A percentile compares a stretch with the other conserved stretches of the same genome.
These are phyloP conservation scores for Castanea mollissima DNA, from an alignment of 306 rosid species.

Conservation along the genomic window DNA sequence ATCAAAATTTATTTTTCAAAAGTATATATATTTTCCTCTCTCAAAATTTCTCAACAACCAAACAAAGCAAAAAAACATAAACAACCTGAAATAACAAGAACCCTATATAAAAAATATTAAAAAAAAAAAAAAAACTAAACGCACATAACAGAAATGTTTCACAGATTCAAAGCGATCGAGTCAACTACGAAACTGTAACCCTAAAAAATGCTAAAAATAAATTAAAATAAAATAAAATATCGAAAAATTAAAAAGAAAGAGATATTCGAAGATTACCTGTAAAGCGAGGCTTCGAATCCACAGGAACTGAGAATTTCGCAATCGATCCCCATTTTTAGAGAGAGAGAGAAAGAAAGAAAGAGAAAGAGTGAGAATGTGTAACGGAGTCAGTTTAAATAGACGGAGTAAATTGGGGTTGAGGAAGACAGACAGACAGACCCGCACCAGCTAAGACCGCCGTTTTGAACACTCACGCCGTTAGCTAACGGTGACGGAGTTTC, in stretches of 20 bases:
- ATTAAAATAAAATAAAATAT: too few relatives aligned
- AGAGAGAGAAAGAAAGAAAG: background rate
- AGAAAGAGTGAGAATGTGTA: background rate
- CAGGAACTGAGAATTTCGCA: constrained; percentile 16
- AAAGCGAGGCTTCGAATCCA: constrained; percentile 7
- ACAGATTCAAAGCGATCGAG: background rate
- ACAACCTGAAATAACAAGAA: background rate
- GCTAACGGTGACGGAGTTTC: constrained; percentile 2
- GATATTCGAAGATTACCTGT: constrained; percentile 22
- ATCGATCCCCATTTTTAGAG: constrained; percentile 13
- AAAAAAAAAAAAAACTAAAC: background rate
- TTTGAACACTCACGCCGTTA: background rate
- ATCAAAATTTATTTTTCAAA: background rate
- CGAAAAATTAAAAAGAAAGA: background rate
- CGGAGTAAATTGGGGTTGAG: constrained; percentile 6
- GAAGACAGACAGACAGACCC: background rate
- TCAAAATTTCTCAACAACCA: constrained; percentile 2
- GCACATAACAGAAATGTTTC: background rate
- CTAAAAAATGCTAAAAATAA: background rate
- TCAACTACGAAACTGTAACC: background rate
- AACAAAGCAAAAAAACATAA: background rate
- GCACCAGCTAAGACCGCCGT: background rate
- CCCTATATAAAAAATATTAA: background rate
- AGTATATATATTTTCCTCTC: background rate
- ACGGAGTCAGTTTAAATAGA: constrained; percentile 28